Conservation (phyloP, 2,329 filamentous ascomycete genomes). For the Fusarium haematococcum region DNA sequence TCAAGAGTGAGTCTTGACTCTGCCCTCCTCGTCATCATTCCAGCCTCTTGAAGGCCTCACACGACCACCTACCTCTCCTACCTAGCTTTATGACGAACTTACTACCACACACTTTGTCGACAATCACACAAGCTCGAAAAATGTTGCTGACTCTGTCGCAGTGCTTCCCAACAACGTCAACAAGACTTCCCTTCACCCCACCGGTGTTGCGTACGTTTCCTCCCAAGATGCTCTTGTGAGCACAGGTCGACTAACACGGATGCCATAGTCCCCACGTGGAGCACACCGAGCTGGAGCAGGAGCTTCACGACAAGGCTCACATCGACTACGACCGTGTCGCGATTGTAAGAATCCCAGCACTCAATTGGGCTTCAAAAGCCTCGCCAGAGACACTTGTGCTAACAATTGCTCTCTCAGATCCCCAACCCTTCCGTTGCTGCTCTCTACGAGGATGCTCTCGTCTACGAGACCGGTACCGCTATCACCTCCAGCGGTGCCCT, state of each 20-base stretch:
- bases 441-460: conserved; percentile 98
- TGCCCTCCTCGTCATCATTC: conserved; percentile 8
- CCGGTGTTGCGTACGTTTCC: conserved; percentile 85
- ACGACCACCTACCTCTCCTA: conserved; percentile 14
- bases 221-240: conserved; percentile 14
- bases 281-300: conserved; percentile 97
- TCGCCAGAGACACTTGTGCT: background rate
- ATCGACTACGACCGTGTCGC: conserved; percentile 99
- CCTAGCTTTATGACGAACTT: conserved; percentile 6
- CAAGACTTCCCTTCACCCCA: conserved; percentile 91
- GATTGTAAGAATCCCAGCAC: conserved; percentile 75
- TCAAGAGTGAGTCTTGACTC: conserved; percentile 54
- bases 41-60: conserved; percentile 23
- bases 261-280: conserved; percentile 77
- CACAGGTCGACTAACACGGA: conserved; percentile 42
- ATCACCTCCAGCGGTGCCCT: conserved; percentile 96
- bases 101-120: conserved; percentile 13
- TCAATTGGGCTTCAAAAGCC: background rate
- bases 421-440: conserved; percentile 96
- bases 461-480: conserved; percentile 95
- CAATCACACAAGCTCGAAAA: conserved; percentile 27
- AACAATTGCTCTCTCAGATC: conserved; percentile 58
- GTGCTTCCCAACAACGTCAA: conserved; percentile 77
- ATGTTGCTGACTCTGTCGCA: conserved; percentile 44
- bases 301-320: conserved; percentile 96